Evolutionary conservation across 2,329 filamentous ascomycete genomes (phyloP).

Genomic region (Cladosporium sp.): DNA sequence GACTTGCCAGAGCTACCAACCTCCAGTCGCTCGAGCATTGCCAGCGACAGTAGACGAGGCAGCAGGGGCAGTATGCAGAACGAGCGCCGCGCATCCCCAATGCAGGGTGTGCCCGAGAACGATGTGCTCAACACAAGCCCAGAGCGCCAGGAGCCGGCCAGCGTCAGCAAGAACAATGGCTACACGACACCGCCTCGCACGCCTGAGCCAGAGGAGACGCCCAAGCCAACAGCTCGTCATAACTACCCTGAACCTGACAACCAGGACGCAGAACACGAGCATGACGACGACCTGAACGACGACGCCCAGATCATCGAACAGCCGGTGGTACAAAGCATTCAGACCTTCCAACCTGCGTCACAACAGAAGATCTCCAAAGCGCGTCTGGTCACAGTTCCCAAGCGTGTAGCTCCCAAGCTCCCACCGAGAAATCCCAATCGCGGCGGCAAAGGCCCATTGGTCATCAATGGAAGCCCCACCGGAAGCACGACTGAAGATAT

Average conservation of each 20-base stretch:
- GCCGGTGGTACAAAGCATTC: slow-evolving; percentile 57
- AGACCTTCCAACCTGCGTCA: slow-evolving; percentile 58
- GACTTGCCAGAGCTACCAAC: slow-evolving; percentile 15
- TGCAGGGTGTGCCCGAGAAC: slow-evolving; percentile 28
- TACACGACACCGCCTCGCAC: slow-evolving; percentile 31
- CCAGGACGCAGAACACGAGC: slow-evolving; percentile 32
- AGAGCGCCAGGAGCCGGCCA: not conserved
- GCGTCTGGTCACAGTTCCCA: slow-evolving; percentile 79
- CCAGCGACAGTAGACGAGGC: slow-evolving; percentile 16
- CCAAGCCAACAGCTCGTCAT: not conserved
- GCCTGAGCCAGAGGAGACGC: slow-evolving; percentile 18
- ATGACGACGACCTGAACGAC: slow-evolving; percentile 46
- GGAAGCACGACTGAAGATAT: slow-evolving; percentile 27
- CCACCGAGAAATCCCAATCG: slow-evolving; percentile 69
- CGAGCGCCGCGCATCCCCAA: slow-evolving; percentile 11
- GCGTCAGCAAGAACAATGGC: slow-evolving; percentile 21
- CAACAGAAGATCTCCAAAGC: slow-evolving; percentile 56
- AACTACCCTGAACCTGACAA: not conserved
- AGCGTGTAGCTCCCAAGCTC: slow-evolving; percentile 71
- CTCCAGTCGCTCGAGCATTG: slow-evolving; percentile 12
- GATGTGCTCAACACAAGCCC: slow-evolving; percentile 18
- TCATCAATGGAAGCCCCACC: slow-evolving; percentile 23
- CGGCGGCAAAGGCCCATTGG: slow-evolving; percentile 22
- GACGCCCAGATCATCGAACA: slow-evolving; percentile 46
- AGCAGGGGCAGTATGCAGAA: slow-evolving; percentile 22